A percentile compares a stretch with the other conserved stretches of the same genome.
Evolutionary conservation across 2,329 filamentous ascomycete species (phyloP).

Genomic region (Neocatenulostroma microsporum): DNA sequence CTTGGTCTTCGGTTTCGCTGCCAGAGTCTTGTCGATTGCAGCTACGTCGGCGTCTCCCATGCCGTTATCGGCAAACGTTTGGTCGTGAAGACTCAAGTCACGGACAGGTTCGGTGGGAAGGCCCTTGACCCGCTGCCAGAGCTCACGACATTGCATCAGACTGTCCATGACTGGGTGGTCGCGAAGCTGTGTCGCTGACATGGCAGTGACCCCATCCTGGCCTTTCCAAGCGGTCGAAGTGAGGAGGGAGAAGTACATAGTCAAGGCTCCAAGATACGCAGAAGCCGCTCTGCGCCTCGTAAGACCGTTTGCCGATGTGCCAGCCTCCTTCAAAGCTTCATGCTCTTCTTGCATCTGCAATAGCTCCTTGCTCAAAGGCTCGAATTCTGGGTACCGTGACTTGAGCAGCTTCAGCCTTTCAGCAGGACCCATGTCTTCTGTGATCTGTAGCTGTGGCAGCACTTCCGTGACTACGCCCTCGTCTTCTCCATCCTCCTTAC

Average conservation of each 20-base stretch:
- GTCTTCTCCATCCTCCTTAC: slow-evolving; percentile 37
- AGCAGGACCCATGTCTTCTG: slow-evolving; percentile 65
- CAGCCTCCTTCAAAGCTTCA: slow-evolving; percentile 11
- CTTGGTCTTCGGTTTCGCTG: too few relatives aligned
- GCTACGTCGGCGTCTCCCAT: too few relatives aligned
- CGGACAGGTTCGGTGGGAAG: slow-evolving; percentile 41
- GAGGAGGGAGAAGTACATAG: slow-evolving; percentile 93
- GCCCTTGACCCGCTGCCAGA: slow-evolving; percentile 69
- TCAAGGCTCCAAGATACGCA: slow-evolving; percentile 76
- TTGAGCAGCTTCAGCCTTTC: slow-evolving; percentile 70
- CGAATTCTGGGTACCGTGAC: slow-evolving; percentile 84
- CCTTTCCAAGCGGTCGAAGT: slow-evolving; percentile 62
- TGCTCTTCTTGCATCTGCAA: slow-evolving; percentile 51
- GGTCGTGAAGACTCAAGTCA: too few relatives aligned
- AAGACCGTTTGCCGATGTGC: slow-evolving; percentile 16
- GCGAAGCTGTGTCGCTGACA: slow-evolving; percentile 70
- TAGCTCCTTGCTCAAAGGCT: slow-evolving; percentile 75
- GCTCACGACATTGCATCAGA: slow-evolving; percentile 66
- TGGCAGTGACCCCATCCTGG: slow-evolving; percentile 46
- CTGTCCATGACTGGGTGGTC: slow-evolving; percentile 89
- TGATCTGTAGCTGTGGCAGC: slow-evolving; percentile 74
- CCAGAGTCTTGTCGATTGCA: too few relatives aligned
- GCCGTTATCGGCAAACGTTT: too few relatives aligned
- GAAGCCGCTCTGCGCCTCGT: slow-evolving; percentile 73
- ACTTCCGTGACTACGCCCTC: slow-evolving; percentile 69